Evolutionary conservation across 2,329 filamentous ascomycete species (phyloP).

Genomic region (Botryotinia convoluta): DNA sequence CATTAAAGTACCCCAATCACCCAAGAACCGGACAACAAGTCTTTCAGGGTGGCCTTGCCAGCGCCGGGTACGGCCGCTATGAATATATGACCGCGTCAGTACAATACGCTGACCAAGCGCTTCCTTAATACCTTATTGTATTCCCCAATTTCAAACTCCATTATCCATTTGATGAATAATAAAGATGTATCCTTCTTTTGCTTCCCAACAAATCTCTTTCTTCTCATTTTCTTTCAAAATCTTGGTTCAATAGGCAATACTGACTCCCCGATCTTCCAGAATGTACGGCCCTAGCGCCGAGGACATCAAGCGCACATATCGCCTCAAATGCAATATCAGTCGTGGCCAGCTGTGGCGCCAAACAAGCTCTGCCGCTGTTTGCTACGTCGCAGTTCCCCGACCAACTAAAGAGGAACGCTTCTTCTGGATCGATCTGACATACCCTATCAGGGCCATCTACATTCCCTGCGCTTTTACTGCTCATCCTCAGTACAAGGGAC

Average conservation of each 20-base stretch:
- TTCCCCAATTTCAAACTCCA: too few species aligned
- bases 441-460: background rate
- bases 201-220: too few species aligned
- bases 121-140: too few species aligned
- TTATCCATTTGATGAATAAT: too few species aligned
- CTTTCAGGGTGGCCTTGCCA: background rate
- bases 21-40: background rate
- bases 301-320: constrained; percentile 11
- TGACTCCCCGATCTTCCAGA: too few species aligned
- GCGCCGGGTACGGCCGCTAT: background rate
- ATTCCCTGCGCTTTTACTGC: constrained; percentile 3
- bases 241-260: too few species aligned
- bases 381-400: background rate
- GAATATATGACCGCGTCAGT: background rate
- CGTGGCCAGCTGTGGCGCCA: background rate
- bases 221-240: too few species aligned
- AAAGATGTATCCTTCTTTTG: too few species aligned
- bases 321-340: background rate
- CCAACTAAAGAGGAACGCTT: constrained; percentile 5
- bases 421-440: constrained; percentile 11
- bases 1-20: background rate
- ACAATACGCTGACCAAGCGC: too few species aligned
- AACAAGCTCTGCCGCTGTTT: constrained; percentile 10
- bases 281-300: constrained; percentile 14
- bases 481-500: background rate